Percentiles rank a stretch among this genome's conserved stretches.
Evolutionary conservation across 1,284 basidiomycete genomes (phyloP).

Genomic region (Takashimella koratensis): DNA sequence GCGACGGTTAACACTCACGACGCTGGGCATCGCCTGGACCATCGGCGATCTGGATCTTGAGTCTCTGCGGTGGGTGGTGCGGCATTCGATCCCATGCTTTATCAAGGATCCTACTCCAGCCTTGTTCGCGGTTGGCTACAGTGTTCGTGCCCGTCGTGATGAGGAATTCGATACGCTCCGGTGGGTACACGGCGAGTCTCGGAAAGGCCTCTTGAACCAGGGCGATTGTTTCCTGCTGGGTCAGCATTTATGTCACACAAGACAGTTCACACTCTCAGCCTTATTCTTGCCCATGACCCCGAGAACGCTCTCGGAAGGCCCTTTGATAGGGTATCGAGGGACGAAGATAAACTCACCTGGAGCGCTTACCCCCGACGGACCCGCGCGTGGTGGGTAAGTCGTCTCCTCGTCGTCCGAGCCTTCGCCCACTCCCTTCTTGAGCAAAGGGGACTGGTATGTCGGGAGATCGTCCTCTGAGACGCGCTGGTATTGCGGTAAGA

Average conservation of each 20-base stretch:
- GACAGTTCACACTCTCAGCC: slow-evolving; percentile 21
- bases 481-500: not conserved
- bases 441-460: not conserved
- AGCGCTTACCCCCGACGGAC: not conserved
- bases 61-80: slow-evolving; percentile 10
- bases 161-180: slow-evolving; percentile 20
- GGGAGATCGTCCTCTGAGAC: not conserved
- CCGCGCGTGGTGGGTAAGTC: not conserved
- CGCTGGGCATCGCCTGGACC: slow-evolving; percentile 16
- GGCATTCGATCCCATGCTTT: slow-evolving; percentile 24
- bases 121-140: slow-evolving; percentile 1
- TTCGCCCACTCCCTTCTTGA: not conserved
- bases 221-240: slow-evolving; percentile 26
- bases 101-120: slow-evolving; percentile 24
- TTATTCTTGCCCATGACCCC: slow-evolving; percentile 21
- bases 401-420: not conserved
- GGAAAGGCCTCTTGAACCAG: slow-evolving; percentile 22
- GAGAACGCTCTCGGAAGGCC: slow-evolving; percentile 15
- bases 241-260: slow-evolving; percentile 5
- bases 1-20: too few species aligned
- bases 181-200: slow-evolving; percentile 11
- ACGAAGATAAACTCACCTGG: slow-evolving; percentile 15
- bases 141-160: slow-evolving; percentile 6
- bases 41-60: slow-evolving; percentile 20
- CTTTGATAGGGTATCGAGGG: slow-evolving; percentile 23